phyloP scores from a whole-genome alignment of 192 early-diverging fungal species.

The Funneliformis geosporum region DNA sequence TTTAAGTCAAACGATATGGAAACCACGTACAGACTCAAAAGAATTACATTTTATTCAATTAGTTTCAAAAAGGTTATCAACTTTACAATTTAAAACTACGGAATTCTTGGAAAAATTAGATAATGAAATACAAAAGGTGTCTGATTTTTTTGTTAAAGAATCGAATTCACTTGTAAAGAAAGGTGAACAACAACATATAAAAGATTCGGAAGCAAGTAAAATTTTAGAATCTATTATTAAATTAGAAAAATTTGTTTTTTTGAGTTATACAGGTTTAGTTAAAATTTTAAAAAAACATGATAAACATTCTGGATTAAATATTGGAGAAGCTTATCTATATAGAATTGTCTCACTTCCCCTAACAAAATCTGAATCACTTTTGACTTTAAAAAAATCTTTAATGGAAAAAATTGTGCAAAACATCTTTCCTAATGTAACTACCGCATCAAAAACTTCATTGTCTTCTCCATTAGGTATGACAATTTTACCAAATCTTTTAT shows the following conservation, averaged over 20 bases:
- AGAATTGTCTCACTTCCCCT: conserved; percentile 60
- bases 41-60: conserved; percentile 57
- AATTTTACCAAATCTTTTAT: conserved; percentile 20
- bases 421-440: conserved; percentile 27
- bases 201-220: conserved; percentile 32
- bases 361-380: conserved; percentile 65
- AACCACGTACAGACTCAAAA: conserved; percentile 32
- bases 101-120: conserved; percentile 72
- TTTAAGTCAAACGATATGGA: conserved; percentile 26
- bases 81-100: conserved; percentile 60
- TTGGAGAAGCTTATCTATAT: conserved; percentile 68
- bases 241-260: conserved; percentile 79
- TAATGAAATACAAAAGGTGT: conserved; percentile 62
- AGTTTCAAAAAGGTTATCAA: conserved; percentile 56
- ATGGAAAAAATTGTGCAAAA: conserved; percentile 62
- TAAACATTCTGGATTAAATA: conserved; percentile 74
- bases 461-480: background rate
- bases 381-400: conserved; percentile 66
- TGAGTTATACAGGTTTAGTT: conserved; percentile 83
- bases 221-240: conserved; percentile 65
- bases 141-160: conserved; percentile 46
- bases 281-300: conserved; percentile 90
- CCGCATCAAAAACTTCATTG: background rate
- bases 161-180: conserved; percentile 35
- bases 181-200: conserved; percentile 35